Conservation (phyloP, 441 rosid species). For the Adansonia rubrostipa region DNA sequence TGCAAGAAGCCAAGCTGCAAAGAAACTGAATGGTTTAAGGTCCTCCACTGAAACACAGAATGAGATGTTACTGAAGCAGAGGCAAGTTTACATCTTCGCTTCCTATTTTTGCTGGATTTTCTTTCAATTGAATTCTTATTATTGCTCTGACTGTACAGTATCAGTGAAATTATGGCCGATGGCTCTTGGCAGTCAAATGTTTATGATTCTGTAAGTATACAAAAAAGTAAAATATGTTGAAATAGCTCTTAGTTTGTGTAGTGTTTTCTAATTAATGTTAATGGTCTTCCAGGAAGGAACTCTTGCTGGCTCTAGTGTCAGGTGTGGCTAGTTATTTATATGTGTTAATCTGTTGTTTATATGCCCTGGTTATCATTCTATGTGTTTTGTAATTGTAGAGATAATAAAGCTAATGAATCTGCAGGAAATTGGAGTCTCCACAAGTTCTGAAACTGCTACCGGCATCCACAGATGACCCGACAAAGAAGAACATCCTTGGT, state of each 20-base stretch:
- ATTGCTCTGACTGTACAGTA: constrained; percentile 56
- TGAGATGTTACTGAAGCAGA: constrained; percentile 76
- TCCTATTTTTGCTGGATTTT: constrained; percentile 20
- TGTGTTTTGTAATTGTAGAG: constrained; percentile 27
- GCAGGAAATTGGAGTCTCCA: constrained; percentile 70
- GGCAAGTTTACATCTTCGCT: constrained; percentile 56
- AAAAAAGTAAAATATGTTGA: constrained; percentile 21
- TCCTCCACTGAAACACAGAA: constrained; percentile 62
- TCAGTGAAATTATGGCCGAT: constrained; percentile 80
- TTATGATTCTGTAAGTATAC: constrained; percentile 59
- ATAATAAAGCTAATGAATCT: constrained; percentile 33
- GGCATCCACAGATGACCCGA: constrained; percentile 72
- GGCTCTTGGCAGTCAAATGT: constrained; percentile 57
- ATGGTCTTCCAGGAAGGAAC: constrained; percentile 59
- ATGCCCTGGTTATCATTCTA: constrained; percentile 19
- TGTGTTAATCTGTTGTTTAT: constrained; percentile 19
- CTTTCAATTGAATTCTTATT: constrained; percentile 39
- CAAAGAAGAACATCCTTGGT: constrained; percentile 74
- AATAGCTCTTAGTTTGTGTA: constrained; percentile 1
- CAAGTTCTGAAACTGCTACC: constrained; percentile 76
- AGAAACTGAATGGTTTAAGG: constrained; percentile 69
- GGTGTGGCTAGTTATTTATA: constrained; percentile 45
- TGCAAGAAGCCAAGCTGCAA: constrained; percentile 72
- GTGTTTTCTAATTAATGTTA: constrained; percentile 28
- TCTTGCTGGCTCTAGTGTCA: constrained; percentile 57